Percentiles rank a stretch among this genome's conserved stretches.
Evolutionary conservation across 2,329 filamentous ascomycete species (phyloP).

Genomic region (Stemphylium lycopersici): DNA sequence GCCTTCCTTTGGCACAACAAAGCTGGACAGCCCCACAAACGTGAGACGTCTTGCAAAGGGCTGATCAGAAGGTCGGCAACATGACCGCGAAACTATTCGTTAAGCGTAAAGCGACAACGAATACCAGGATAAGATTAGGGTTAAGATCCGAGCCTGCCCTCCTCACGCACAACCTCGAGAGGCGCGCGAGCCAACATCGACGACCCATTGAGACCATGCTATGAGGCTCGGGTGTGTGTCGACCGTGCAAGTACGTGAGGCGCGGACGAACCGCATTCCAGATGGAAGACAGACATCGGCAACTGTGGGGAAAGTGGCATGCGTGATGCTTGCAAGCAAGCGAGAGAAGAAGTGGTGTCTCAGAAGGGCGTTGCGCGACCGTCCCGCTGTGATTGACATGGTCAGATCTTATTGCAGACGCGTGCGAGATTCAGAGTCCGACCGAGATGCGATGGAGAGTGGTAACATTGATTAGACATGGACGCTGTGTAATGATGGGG

Average conservation of each 20-base stretch:
- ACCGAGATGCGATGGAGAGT: constrained; percentile 8
- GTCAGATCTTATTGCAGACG: constrained; percentile 29
- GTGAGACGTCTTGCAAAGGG: constrained; percentile 30
- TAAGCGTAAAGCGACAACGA: constrained; percentile 55
- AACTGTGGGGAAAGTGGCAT: constrained; percentile 80
- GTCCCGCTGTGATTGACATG: constrained; percentile 36
- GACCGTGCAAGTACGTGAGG: constrained; percentile 45
- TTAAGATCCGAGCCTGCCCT: constrained; percentile 89
- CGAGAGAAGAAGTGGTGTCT: constrained; percentile 40
- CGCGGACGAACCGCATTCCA: constrained; percentile 59
- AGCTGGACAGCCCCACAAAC: constrained; percentile 23
- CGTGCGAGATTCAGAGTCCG: constrained; percentile 20
- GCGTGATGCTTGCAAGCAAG: constrained; percentile 54
- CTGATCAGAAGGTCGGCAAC: constrained; percentile 74
- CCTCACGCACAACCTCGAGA: constrained; percentile 51
- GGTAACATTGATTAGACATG: constrained; percentile 4
- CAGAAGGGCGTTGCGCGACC: constrained; percentile 28
- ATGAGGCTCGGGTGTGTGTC: constrained; percentile 67
- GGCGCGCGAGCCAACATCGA: constrained; percentile 44
- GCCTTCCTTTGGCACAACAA: constrained; percentile 47
- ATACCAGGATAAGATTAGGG: constrained; percentile 84
- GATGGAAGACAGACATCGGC: constrained; percentile 73
- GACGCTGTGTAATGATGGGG: constrained; percentile 20
- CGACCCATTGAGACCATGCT: constrained; percentile 61
- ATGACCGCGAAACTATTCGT: constrained; percentile 52